phyloP scores from a whole-genome alignment of 139 green algal species.

The Pycnococcus provasolii region DNA sequence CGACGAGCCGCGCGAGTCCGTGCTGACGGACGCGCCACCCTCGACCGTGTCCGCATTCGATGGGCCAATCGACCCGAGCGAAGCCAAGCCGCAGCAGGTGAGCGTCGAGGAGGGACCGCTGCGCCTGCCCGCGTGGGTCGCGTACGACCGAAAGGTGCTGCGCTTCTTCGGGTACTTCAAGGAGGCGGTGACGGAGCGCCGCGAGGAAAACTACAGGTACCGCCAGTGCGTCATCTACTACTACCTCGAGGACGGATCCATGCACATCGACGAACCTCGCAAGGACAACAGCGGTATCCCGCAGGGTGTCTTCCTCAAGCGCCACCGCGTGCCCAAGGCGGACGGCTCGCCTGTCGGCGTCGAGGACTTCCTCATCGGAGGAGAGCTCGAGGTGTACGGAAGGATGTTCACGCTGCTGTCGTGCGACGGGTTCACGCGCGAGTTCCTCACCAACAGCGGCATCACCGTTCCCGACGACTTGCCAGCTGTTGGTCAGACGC shows the following conservation, averaged over 20 bases:
- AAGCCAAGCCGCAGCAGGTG: too few species aligned
- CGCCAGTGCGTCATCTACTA: constrained; percentile 70
- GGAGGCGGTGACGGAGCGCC: constrained; percentile 61
- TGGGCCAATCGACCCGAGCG: background rate
- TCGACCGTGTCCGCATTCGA: background rate
- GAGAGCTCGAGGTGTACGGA: constrained; percentile 59
- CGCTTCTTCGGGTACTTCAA: constrained; percentile 85
- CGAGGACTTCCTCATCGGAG: constrained; percentile 57
- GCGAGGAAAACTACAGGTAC: constrained; percentile 64
- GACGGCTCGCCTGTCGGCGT: constrained; percentile 36
- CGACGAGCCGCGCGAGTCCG: background rate
- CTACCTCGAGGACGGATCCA: constrained; percentile 78
- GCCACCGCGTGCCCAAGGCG: constrained; percentile 55
- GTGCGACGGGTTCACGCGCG: constrained; percentile 68
- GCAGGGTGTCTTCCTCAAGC: constrained; percentile 75
- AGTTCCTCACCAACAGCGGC: constrained; percentile 28
- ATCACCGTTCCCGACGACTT: constrained; percentile 27
- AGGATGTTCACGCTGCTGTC: constrained; percentile 59
- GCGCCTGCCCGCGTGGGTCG: constrained; percentile 52
- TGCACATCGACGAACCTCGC: constrained; percentile 73
- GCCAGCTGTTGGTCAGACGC: background rate
- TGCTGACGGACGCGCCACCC: background rate
- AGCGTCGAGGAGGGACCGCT: too few species aligned
- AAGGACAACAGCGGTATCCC: constrained; percentile 75
- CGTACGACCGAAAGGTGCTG: constrained; percentile 76